These are phyloP conservation scores for Glutinoglossum americanum DNA, from an alignment of 495 filamentous ascomycete species.

Conservation along the genomic window DNA sequence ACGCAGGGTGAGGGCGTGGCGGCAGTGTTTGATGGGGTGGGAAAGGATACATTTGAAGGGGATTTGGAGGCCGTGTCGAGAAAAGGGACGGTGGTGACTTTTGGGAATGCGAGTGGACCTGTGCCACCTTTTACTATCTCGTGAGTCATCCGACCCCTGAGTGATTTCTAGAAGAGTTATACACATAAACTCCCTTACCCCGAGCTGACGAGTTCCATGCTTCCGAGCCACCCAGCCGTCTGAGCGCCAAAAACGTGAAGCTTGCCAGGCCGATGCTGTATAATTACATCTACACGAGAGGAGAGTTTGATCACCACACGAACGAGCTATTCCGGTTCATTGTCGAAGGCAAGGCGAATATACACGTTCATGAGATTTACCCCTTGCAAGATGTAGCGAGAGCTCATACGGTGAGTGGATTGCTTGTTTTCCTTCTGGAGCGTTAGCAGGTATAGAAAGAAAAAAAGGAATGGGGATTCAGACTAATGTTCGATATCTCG, in stretches of 20 bases:
- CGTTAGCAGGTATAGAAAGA: not conserved
- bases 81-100: conserved; percentile 69
- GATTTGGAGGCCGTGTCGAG: conserved; percentile 55
- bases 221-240: not conserved
- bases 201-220: not conserved
- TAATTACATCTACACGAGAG: conserved; percentile 50
- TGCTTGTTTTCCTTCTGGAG: not conserved
- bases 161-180: not conserved
- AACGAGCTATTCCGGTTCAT: conserved; percentile 58
- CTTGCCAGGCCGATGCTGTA: conserved; percentile 55
- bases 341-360: conserved; percentile 41
- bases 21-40: conserved; percentile 79
- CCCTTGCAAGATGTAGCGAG: conserved; percentile 51
- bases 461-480: not conserved
- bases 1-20: conserved; percentile 48
- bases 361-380: conserved; percentile 63
- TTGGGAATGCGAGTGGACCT: conserved; percentile 74
- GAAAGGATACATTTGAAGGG: conserved; percentile 68
- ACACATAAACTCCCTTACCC: not conserved
- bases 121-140: conserved; percentile 54
- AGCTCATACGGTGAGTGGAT: conserved; percentile 37
- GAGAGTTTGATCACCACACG: conserved; percentile 52
- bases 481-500: not conserved
- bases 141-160: conserved; percentile 18
- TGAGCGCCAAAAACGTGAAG: conserved; percentile 54